Base-by-base conservation (phyloP, 73 alveolate species). In the Urostyla sp. region DNA sequence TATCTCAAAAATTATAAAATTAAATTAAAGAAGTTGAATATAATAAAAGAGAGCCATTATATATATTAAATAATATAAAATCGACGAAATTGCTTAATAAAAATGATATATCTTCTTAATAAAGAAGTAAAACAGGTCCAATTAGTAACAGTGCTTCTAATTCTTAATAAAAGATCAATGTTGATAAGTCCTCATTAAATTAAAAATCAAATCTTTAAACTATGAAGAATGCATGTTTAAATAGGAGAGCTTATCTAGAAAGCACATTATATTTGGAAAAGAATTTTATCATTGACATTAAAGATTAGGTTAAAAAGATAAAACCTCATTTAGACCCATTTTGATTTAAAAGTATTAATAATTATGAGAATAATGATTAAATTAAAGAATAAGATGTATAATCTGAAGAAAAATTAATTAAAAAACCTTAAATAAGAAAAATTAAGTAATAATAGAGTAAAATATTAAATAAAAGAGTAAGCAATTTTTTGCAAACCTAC, bases 231-330 rank as follows among this genome's bases (percentile, higher is more conserved):
- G 76, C 76, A 3, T 35, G 76, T 34, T 4, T 59, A 30, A 59
- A 59, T 59, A 23, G 76, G 11, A 59, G 37, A 59, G 76, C 76
- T 7, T 59, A 59, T 59, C 76, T 59, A 13, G 20, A 59, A 34
- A 59, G 76, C 30, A 59, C 76, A 13, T 32, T 59, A 3, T 59
- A 59, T 32, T 36, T 59, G 10, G 76, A 59, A 36, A 24, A 59
- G 21, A 59, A 59, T 34, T 18, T 59, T 32, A 34, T 37, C 10
- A 24, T 13, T 5, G 76, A 59, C 37, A 3, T 59, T 21, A 8
- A 59, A 40, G 53, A 59, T 28, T n/a, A 38, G 15, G 15, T 59
- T 35, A 34, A 21, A 59, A 24, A 32, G 21, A 40, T 59, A 3
- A 59, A 59, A 20, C 76, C 76, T 7, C 6, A 35, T 3, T 35